phyloP scores from a whole-genome alignment of 2,329 filamentous ascomycete species.

The Stemphylium vesicarium region DNA sequence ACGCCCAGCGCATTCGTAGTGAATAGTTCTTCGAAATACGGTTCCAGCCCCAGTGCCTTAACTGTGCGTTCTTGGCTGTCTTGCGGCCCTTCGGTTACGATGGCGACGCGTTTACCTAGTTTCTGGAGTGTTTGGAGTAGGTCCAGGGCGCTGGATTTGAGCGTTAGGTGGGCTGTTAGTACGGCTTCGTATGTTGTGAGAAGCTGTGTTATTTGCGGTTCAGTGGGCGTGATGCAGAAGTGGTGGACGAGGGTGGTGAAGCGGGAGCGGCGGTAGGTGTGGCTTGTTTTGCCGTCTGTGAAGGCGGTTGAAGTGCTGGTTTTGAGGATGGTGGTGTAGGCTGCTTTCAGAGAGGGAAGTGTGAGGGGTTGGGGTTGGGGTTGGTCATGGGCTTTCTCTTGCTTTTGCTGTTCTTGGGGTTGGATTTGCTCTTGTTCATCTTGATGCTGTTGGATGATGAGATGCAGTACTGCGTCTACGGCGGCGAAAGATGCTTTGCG shows the following conservation, averaged over 20 bases:
- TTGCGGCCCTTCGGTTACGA: slow-evolving; percentile 57
- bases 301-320: slow-evolving; percentile 51
- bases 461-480: slow-evolving; percentile 39
- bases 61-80: slow-evolving; percentile 57
- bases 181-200: not conserved
- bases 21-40: slow-evolving; percentile 39
- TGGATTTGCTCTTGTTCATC: not conserved
- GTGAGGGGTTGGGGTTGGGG: not conserved
- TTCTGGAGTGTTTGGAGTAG: not conserved
- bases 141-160: not conserved
- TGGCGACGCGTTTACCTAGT: slow-evolving; percentile 48
- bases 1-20: slow-evolving; percentile 44
- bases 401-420: not conserved
- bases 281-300: slow-evolving; percentile 53
- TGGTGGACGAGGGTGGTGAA: slow-evolving; percentile 29
- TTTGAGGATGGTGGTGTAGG: slow-evolving; percentile 47
- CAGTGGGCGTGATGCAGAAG: not conserved
- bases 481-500: slow-evolving; percentile 51
- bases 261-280: slow-evolving; percentile 52
- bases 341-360: slow-evolving; percentile 18
- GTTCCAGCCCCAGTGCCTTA: slow-evolving; percentile 36
- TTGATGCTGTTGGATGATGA: slow-evolving; percentile 27
- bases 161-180: not conserved
- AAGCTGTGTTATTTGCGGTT: not conserved
- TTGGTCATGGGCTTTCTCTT: not conserved